Conservation (phyloP, 2,329 filamentous ascomycete species). For the Trichoderma sp. region DNA sequence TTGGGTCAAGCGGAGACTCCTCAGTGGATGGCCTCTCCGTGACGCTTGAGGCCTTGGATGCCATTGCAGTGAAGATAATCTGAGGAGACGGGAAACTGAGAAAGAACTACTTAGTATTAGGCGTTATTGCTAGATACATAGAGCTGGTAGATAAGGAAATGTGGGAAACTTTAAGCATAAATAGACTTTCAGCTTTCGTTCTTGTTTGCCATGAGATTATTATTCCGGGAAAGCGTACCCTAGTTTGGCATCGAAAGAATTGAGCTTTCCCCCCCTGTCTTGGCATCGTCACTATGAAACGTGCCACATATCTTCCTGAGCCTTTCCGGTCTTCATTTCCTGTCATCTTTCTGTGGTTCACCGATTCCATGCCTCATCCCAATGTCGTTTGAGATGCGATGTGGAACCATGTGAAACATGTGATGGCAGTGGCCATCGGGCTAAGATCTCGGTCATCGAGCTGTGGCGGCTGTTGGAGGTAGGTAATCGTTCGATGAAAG, state of each 20-base stretch:
- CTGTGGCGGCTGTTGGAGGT: not conserved
- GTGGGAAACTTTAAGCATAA: not conserved
- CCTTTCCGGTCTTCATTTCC: not conserved
- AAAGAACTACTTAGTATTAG: too few relatives aligned
- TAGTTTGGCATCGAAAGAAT: not conserved
- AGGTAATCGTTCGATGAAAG: not conserved
- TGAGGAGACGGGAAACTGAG: not conserved
- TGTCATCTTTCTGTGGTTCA: not conserved
- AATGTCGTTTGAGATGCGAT: not conserved
- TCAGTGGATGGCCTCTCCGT: not conserved
- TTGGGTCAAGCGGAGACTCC: not conserved
- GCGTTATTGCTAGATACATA: not conserved
- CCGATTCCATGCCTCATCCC: not conserved
- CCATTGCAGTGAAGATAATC: not conserved
- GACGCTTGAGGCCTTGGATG: not conserved
- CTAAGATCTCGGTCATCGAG: not conserved
- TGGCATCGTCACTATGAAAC: not conserved
- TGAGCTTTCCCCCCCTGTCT: not conserved
- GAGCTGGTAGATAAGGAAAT: not conserved
- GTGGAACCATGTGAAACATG: not conserved
- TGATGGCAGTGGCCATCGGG: not conserved
- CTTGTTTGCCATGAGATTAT: not conserved
- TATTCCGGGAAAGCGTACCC: not conserved
- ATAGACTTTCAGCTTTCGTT: not conserved
- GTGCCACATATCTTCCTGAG: not conserved